phyloP scores from a whole-genome alignment of 2,329 filamentous ascomycete genomes.

The Aspergillus proliferans region DNA sequence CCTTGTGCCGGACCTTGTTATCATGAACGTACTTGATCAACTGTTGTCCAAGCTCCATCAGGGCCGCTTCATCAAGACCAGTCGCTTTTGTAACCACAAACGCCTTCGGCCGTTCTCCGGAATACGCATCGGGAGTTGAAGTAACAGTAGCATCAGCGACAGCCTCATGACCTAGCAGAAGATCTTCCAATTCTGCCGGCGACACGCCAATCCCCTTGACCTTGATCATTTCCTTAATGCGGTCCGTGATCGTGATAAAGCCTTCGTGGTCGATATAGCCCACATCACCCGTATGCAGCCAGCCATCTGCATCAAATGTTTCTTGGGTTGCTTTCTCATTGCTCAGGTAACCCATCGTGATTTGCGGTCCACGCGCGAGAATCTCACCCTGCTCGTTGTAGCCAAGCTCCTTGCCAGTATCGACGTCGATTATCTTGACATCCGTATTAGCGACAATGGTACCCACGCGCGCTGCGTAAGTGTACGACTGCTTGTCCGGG shows the following conservation, averaged over 20 bases:
- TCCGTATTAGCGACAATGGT: conserved; percentile 55
- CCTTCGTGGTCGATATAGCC: conserved; percentile 52
- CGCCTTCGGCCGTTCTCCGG: conserved; percentile 53
- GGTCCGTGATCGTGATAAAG: conserved; percentile 49
- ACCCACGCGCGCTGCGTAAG: conserved; percentile 35
- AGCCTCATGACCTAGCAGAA: conserved; percentile 51
- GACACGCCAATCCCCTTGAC: conserved; percentile 54
- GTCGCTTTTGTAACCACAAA: conserved; percentile 46
- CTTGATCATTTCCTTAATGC: conserved; percentile 65
- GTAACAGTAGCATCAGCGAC: conserved; percentile 55
- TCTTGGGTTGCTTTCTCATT: conserved; percentile 64
- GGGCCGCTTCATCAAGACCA: not conserved
- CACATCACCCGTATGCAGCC: conserved; percentile 61
- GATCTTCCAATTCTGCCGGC: conserved; percentile 58
- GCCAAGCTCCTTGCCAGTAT: conserved; percentile 45
- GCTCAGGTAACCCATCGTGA: conserved; percentile 63
- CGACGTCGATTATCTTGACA: conserved; percentile 52
- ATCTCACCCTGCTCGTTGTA: conserved; percentile 52
- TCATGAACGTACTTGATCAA: conserved; percentile 57
- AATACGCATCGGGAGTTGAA: conserved; percentile 24
- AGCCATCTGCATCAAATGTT: conserved; percentile 57
- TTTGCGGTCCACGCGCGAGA: conserved; percentile 70
- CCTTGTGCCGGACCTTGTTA: conserved; percentile 54
- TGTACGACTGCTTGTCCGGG: conserved; percentile 50
- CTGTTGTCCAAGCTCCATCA: conserved; percentile 30